A percentile compares a stretch with the other conserved stretches of the same genome.
Conservation (phyloP, 768 basidiomycete genomes). For the Rhodotorula diobovata region DNA sequence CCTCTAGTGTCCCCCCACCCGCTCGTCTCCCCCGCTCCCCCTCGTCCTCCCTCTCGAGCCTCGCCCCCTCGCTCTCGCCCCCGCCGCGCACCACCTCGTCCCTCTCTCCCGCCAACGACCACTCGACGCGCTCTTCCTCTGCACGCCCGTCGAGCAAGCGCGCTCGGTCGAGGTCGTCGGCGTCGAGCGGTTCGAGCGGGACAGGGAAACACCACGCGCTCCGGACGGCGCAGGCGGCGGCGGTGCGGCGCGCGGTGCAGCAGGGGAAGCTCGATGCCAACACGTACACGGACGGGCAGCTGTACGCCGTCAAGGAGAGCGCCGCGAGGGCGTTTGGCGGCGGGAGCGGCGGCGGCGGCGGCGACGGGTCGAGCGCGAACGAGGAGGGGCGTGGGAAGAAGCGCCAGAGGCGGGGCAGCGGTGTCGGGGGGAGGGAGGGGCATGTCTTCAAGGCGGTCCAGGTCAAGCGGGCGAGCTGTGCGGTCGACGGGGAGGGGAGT, state of each 20-base stretch:
- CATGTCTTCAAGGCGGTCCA: neutral
- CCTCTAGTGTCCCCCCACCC: neutral
- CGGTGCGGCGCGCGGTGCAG: neutral
- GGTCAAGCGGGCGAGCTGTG: neutral
- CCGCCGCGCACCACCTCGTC: neutral
- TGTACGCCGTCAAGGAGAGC: neutral
- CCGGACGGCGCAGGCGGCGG: neutral
- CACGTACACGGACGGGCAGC: constrained; percentile 2
- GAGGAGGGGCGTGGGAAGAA: neutral
- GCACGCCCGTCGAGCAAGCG: neutral
- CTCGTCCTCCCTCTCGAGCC: too few species aligned
- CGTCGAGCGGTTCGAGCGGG: neutral
- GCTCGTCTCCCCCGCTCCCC: neutral
- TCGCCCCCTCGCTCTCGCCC: neutral
- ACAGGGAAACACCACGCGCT: neutral
- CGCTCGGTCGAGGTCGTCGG: neutral
- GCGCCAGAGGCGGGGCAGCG: neutral
- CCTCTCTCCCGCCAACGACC: neutral
- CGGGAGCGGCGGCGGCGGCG: too few species aligned
- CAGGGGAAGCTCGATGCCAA: neutral
- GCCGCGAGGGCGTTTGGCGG: neutral
- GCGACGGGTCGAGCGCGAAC: too few species aligned
- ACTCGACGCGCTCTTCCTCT: too few species aligned
- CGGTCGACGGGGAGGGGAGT: neutral
- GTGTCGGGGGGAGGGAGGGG: neutral